Evolutionary conservation across 345 rosid genomes (phyloP).

Genomic region (Citrus maxima): DNA sequence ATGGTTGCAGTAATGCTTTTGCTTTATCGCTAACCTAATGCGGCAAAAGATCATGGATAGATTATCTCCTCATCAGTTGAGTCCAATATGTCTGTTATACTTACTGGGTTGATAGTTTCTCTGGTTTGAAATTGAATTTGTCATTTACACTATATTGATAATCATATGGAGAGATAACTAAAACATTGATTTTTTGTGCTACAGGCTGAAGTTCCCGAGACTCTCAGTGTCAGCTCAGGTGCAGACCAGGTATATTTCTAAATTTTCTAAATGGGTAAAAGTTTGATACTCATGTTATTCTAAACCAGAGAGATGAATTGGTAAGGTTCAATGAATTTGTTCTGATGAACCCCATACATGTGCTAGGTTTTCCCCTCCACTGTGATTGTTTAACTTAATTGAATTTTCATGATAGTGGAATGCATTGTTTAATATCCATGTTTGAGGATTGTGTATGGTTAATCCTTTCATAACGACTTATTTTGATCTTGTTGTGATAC

Average conservation of each 20-base stretch:
- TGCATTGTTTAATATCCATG: not conserved
- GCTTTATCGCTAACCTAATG: not conserved
- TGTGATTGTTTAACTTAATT: not conserved
- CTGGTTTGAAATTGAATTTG: not conserved
- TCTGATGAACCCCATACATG: not conserved
- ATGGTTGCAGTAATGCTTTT: not conserved
- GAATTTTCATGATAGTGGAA: not conserved
- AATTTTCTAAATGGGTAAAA: not conserved
- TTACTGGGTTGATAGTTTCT: not conserved
- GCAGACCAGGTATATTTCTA: conserved; percentile 46
- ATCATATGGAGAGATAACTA: not conserved
- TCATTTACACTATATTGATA: not conserved
- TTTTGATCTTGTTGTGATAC: not conserved
- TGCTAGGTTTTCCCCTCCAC: not conserved
- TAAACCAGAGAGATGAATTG: not conserved
- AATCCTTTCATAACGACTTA: not conserved
- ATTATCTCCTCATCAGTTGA: not conserved
- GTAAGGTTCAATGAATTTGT: not conserved
- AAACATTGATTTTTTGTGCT: conserved; percentile 15
- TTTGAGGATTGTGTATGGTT: not conserved
- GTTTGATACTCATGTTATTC: not conserved
- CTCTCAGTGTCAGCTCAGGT: conserved; percentile 39
- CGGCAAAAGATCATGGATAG: not conserved
- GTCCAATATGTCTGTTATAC: not conserved
- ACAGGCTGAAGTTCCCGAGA: conserved; percentile 36